phyloP scores from a whole-genome alignment of 2,329 filamentous ascomycete species.

The Beauveria sp. region DNA sequence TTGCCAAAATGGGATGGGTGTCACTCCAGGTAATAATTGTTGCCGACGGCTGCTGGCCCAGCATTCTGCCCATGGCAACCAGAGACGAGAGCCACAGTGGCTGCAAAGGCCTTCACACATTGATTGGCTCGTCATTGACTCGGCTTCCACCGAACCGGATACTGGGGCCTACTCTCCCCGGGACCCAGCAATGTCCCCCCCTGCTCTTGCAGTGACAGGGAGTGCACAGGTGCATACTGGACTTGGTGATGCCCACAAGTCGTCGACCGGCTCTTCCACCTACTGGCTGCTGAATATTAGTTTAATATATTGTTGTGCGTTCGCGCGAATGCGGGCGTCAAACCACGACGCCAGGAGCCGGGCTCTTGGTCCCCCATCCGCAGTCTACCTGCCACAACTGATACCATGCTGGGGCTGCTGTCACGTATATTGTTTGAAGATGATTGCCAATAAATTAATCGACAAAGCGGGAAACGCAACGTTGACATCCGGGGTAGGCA shows the following conservation, averaged over 20 bases:
- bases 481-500: not conserved
- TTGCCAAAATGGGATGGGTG: not conserved
- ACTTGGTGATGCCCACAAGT: not conserved
- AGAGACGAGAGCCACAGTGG: not conserved
- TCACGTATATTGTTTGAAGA: slow-evolving; percentile 7
- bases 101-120: not conserved
- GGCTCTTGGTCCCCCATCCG: not conserved
- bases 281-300: not conserved
- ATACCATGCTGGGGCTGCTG: not conserved
- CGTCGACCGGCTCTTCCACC: not conserved
- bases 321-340: not conserved
- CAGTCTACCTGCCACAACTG: not conserved
- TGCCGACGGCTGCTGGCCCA: too few relatives aligned
- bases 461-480: not conserved
- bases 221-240: not conserved
- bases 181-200: slow-evolving; percentile 1
- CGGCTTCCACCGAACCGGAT: slow-evolving; percentile 8
- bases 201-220: not conserved
- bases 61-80: too few relatives aligned
- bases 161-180: slow-evolving; percentile 5
- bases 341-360: not conserved
- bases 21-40: too few relatives aligned
- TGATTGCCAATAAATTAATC: slow-evolving; percentile 7
- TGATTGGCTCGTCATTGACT: slow-evolving; percentile 1
- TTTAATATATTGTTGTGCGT: not conserved